phyloP scores from a whole-genome alignment of 2,329 filamentous ascomycete species.

The Aureobasidium lini region DNA sequence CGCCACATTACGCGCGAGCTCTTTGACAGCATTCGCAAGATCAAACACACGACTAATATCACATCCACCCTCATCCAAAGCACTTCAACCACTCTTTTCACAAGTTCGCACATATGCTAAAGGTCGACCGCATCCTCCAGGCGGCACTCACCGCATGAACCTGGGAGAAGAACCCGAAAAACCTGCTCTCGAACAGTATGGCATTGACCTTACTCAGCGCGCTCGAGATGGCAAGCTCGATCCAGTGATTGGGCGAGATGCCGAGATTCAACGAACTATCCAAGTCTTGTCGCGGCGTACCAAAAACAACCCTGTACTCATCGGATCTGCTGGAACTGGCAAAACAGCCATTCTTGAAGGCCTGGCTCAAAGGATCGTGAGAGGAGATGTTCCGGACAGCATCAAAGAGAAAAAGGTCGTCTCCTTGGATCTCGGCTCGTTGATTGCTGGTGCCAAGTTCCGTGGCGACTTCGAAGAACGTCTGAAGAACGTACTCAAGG shows the following conservation, averaged over 20 bases:
- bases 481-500: constrained; percentile 80
- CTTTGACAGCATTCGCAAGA: not conserved
- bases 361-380: constrained; percentile 79
- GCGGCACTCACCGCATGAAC: constrained; percentile 91
- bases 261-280: constrained; percentile 88
- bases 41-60: not conserved
- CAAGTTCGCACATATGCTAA: constrained; percentile 37
- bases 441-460: constrained; percentile 95
- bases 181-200: constrained; percentile 81
- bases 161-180: constrained; percentile 70
- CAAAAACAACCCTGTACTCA: constrained; percentile 94
- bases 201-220: constrained; percentile 77
- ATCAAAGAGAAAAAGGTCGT: constrained; percentile 92
- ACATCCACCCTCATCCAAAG: constrained; percentile 2
- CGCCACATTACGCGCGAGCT: not conserved
- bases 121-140: constrained; percentile 73
- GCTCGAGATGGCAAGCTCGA: constrained; percentile 87
- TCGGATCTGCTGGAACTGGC: constrained; percentile 81
- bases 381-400: constrained; percentile 89
- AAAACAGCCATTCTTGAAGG: constrained; percentile 94
- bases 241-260: constrained; percentile 87
- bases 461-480: constrained; percentile 94
- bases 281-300: constrained; percentile 87
- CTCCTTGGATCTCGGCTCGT: constrained; percentile 76
- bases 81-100: not conserved